Evolutionary conservation across 2,329 filamentous ascomycete species (phyloP).

Genomic region (Fusarium torreyae): DNA sequence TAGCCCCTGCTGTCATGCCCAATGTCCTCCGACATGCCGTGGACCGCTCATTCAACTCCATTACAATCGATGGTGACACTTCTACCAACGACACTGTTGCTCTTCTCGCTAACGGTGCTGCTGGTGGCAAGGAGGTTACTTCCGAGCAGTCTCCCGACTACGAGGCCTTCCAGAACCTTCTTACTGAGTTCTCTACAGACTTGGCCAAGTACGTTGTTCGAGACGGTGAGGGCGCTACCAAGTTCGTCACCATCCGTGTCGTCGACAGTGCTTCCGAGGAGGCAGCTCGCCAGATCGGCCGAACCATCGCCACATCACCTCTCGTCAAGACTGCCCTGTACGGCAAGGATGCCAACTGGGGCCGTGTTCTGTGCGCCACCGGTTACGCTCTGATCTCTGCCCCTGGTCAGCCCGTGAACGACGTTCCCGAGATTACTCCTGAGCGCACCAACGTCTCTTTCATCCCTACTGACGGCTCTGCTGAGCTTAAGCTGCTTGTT

Average conservation of each 20-base stretch:
- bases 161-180: constrained; percentile 76
- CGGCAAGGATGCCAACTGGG: constrained; percentile 98
- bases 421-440: constrained; percentile 76
- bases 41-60: constrained; percentile 92
- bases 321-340: constrained; percentile 98
- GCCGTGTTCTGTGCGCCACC: constrained; percentile 93
- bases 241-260: constrained; percentile 95
- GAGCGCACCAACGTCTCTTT: constrained; percentile 84
- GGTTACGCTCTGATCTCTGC: constrained; percentile 81
- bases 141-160: constrained; percentile 73
- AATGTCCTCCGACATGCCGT: constrained; percentile 81
- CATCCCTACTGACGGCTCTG: constrained; percentile 81
- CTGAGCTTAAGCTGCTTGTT: constrained; percentile 82
- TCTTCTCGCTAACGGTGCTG: constrained; percentile 94
- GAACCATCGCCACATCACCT: constrained; percentile 89
- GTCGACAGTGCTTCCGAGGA: constrained; percentile 78
- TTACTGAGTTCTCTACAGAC: constrained; percentile 85
- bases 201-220: constrained; percentile 94
- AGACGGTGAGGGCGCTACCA: constrained; percentile 97
- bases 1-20: constrained; percentile 77
- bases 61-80: constrained; percentile 96
- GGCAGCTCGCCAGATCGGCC: constrained; percentile 84
- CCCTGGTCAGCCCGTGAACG: constrained; percentile 69
- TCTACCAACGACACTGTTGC: constrained; percentile 98
- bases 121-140: constrained; percentile 77